A percentile compares a stretch with the other conserved stretches of the same genome.
phyloP scores from a whole-genome alignment of 495 filamentous ascomycete species.

The Cladorrhinum samala region DNA sequence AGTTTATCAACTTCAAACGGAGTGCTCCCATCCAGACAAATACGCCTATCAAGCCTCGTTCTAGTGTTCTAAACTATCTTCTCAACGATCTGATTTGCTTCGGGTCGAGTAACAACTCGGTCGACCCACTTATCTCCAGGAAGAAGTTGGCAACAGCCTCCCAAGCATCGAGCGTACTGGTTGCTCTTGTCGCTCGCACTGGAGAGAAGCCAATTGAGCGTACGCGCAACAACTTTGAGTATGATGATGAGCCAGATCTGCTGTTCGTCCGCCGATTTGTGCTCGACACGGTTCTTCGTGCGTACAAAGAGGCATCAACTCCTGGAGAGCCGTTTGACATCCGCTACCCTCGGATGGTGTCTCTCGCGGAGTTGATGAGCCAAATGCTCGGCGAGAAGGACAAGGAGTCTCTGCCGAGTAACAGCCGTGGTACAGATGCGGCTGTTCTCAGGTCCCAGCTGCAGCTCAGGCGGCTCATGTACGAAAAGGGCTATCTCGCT shows the following conservation, averaged over 20 bases:
- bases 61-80: constrained; percentile 88
- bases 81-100: constrained; percentile 77
- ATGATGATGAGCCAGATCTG: constrained; percentile 79
- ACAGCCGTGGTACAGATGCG: constrained; percentile 36
- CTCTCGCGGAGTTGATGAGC: constrained; percentile 84
- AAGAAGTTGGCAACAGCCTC: constrained; percentile 78
- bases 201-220: constrained; percentile 60
- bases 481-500: constrained; percentile 90
- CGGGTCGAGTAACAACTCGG: constrained; percentile 60
- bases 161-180: constrained; percentile 78
- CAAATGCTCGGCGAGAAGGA: constrained; percentile 81
- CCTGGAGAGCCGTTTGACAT: constrained; percentile 76
- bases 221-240: constrained; percentile 47
- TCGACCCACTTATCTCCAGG: constrained; percentile 67
- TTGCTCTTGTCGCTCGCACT: constrained; percentile 82
- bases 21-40: constrained; percentile 69
- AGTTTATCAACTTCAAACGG: constrained; percentile 98
- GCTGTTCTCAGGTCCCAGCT: constrained; percentile 46
- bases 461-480: constrained; percentile 90
- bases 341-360: constrained; percentile 81
- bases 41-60: constrained; percentile 90
- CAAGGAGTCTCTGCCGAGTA: constrained; percentile 36
- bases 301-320: constrained; percentile 81
- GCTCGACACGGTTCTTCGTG: constrained; percentile 83
- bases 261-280: constrained; percentile 91